Base-by-base conservation (phyloP, 805 yeast species). In the Hanseniaspora taiwanica region DNA sequence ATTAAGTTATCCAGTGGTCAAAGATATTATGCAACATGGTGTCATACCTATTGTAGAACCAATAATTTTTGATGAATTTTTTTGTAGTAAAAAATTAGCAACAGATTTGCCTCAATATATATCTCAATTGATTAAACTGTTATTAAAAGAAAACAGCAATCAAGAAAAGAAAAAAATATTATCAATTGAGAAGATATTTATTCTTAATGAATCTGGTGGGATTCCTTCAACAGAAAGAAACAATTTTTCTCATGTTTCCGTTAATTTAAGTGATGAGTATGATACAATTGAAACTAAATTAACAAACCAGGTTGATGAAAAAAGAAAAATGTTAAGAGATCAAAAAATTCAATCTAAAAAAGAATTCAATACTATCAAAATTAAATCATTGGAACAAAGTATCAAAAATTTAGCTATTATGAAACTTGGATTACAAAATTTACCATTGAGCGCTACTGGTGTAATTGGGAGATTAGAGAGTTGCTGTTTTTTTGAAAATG, bases 151-250 rank as follows among this genome's bases (percentile, higher is more conserved):
- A 5, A 21, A 31, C 3, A 18, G 16, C n/a, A 25, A 23, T n/a
- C n/a, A n/a, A n/a, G n/a, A n/a, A n/a, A 12, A 35, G 34, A 47
- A 43, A 14, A 61, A 62, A 37, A 46, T 66, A 21, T 55, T 66
- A n/a, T 65, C 78, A 1, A 71, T 91, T 34, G 98, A 91, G 46
- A 91, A 91, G 48, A 60, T 89, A 21, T 72, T 89, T 6, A 76
- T 78, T 46, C 64, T 91, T 23, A 96, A 86, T 50, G 73, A 77
- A 1, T 55, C 71, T 16, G 99, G 99, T 1, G 99, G 99, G 0
- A 79, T 85, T 6, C 97, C 97, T 0, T 81, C 93, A 1, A 64
- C 76, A 19, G 95, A 85, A 53, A 68, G 97, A 43, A 72, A 76
- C 43, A 75, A 77, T 42, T 76, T 86, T 3, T 72, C 94, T 14